Base-by-base conservation (phyloP, 345 rosid species). In the Eucalyptus cladocalyx region DNA sequence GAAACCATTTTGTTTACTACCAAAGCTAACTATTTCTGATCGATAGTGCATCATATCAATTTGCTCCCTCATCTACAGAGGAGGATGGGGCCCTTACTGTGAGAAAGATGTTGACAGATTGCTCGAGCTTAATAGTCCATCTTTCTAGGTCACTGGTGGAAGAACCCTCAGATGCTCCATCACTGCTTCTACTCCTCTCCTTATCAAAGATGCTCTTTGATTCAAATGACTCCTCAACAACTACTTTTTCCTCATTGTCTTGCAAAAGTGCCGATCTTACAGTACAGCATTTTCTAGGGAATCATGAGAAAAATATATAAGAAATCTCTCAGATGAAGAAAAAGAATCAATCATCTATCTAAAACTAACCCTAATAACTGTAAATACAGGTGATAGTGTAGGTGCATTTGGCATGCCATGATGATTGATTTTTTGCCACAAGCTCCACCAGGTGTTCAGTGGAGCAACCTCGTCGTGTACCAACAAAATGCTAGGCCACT, bases 21-120 rank as follows among this genome's bases (percentile, higher is more conserved):
- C 24, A 37, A 76, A 76, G 83, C 83, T 40, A 76, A 40, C 83
- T 76, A 37, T 40, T 76, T 40, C 30, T 11, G 83, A 76, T 76
- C 47, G 2, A 76, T 76, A 76, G 47, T 37, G 47, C 47, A 23
- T 37, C 45, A 69, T 37, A 76, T 76, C 45, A 76, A 76, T 21
- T 40, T 76, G 47, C 16, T 76, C 83, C 1, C 42, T 76, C 47
- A 0, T 40, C 83, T 11, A 76, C 83, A 37, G 18, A 54, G 85
- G 28, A 40, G 89, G 69, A 80, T 34, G 32, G 37, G 43, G 50
- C 2, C 49, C 56, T 89, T 93, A 95, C 99, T 88, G 98, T 96
- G 87, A 97, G 98, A 90, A 97, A 94, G 91, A 97, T 90, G 91
- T 97, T 96, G 43, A 96, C 69, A 88, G 96, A 93, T 91, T 95